Evolutionary conservation across 805 yeast species (phyloP), one percentile per base, ranked within the genome.

Genomic region (Ogataea degrootiae): DNA sequence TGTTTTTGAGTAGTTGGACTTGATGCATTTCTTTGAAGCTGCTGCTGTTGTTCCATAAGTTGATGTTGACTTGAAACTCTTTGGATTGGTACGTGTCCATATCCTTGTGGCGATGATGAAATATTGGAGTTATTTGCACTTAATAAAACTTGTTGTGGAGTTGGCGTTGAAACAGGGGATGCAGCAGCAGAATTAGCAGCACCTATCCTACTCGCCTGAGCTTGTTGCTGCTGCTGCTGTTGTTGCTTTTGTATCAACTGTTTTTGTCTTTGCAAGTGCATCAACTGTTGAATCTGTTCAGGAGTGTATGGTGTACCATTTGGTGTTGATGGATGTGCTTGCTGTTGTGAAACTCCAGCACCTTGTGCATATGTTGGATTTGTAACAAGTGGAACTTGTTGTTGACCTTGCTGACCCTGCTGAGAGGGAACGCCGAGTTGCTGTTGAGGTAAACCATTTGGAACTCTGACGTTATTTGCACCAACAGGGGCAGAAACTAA

Each of bases 241-340:
- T 26, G 36, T 17, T 45, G 54, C n/a, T 34, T 36, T 35, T 74
- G 79, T 66, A 73, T 62, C 53, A 75, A 51, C 46, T 77, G 66
- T 42, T 79, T 66, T 50, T 77, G 81, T 48, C 75, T 74, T 57
- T 76, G 80, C 34, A 75, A 53, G 45, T 77, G 82, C 41, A 80
- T 62, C 41, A 81, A 58, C 51, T 77, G 80, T 56, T 81, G 85
- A 14, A 81, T 62, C 54, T 82, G 87, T 49, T 81, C 86, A 9
- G 75, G 74, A 0, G 84, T 77, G 47, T 78, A 77, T 9, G 81
- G 80, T 0, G 79, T 72, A 4, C 82, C 83, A 57, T 77, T 76
- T 9, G 83, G 77, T 1, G 76, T 70, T 0, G 78, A 70, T 5
- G 80, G 72, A 34, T 72, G 26, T n/a, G 48, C 51, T n/a, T 47